Conservation (phyloP, 176 grass and related monocot species). For the Melocanna baccifera region DNA sequence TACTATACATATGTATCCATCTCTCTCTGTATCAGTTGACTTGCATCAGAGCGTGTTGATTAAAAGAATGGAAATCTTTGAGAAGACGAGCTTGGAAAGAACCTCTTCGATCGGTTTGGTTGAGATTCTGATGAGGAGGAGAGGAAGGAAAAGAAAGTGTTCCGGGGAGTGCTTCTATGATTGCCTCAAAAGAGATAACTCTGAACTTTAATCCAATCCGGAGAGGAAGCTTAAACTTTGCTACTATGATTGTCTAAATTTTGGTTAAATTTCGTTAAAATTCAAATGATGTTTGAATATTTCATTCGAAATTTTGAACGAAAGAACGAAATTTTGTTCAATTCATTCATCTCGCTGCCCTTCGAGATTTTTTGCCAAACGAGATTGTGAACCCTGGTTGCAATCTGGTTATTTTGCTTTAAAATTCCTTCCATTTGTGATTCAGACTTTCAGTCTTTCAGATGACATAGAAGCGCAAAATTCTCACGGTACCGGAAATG, state of each 20-base stretch:
- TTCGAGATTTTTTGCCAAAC: too few relatives aligned
- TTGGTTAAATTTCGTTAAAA: too few relatives aligned
- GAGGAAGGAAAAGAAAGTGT: neutral
- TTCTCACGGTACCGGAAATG: neutral
- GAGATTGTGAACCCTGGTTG: neutral
- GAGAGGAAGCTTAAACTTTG: neutral
- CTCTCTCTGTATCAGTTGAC: neutral
- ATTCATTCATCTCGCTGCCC: too few relatives aligned
- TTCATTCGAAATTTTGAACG: too few relatives aligned
- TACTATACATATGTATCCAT: neutral
- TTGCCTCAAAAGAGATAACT: neutral
- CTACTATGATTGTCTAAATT: neutral
- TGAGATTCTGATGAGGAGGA: constrained; percentile 1
- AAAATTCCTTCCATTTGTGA: neutral
- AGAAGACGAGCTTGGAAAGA: neutral
- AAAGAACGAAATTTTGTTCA: too few relatives aligned
- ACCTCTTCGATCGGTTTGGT: neutral
- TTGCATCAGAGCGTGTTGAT: constrained; percentile 26
- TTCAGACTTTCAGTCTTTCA: neutral
- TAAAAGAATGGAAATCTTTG: constrained; percentile 7
- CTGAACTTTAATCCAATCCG: neutral
- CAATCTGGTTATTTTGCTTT: neutral
- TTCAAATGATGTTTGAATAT: too few relatives aligned
- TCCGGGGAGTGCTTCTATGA: neutral
- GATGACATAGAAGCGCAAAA: neutral